Conservation (phyloP, 345 rosid species). For the Psidium friedrichsthalianum region DNA sequence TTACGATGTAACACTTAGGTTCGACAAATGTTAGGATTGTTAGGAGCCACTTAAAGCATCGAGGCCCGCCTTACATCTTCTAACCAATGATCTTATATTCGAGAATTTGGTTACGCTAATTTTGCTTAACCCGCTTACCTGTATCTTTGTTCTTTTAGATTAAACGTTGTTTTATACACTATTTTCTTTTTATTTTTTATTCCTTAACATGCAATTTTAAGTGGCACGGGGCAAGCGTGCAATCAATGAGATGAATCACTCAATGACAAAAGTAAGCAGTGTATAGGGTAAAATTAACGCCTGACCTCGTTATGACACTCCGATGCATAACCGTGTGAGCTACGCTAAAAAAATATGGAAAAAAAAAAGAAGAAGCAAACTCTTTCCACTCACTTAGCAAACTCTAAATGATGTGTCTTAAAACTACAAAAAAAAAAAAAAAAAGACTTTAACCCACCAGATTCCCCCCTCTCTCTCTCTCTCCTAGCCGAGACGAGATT, state of each 20-base stretch:
- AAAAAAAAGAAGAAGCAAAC: no score
- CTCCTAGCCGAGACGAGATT: no score
- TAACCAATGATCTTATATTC: no score
- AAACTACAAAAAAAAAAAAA: no score
- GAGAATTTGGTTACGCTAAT: neutral
- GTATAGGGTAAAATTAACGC: neutral
- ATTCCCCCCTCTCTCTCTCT: no score
- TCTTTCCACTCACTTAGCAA: neutral
- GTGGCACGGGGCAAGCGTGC: neutral
- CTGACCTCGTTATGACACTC: neutral
- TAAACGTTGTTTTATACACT: no score
- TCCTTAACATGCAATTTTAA: neutral
- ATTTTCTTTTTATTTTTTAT: no score
- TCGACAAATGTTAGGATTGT: neutral
- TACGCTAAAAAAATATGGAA: neutral
- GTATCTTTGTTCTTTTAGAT: neutral
- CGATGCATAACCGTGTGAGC: neutral
- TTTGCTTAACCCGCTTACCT: neutral
- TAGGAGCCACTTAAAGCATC: neutral
- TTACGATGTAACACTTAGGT: neutral
- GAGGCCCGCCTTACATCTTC: neutral
- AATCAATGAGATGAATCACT: neutral
- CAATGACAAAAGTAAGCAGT: no score
- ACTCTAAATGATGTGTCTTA: neutral
- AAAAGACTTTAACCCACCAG: no score